Base-by-base conservation (phyloP, 495 filamentous ascomycete species). In the Daldinia childiae region DNA sequence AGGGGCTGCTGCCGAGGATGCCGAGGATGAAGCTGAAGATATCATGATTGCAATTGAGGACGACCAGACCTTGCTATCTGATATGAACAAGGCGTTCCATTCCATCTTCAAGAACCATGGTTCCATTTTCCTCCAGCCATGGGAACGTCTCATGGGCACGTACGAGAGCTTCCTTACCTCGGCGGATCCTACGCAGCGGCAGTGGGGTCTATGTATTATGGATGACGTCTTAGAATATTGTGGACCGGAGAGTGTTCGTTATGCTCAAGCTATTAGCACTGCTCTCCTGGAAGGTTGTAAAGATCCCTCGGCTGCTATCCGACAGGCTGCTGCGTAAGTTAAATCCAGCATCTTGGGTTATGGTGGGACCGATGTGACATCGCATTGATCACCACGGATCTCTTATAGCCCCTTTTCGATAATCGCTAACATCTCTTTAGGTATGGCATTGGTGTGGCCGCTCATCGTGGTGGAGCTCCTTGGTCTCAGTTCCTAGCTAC, bases 31-130 rank as follows among this genome's bases (percentile, higher is more conserved):
- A 60, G 85, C 85, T 4, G 92, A 94, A 71, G 92, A 94, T 30
- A 88, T 90, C 55, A 79, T 95, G 5, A 91, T 95, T 73, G 96
- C 96, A 6, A 92, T 99, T 36, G 96, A 99, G 79, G 96, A 99
- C 72, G 96, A 99, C 77, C 95, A 98, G 79, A 94, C 93, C 27
- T 83, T 99, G 21, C 88, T 99, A 54, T 97, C 94, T 8, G 96
- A 99, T 76, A 99, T 99, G 96, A 99, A 98, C 89, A 99, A 99
- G 84, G 93, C 96, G 0, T 99, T 97, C 88, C 96, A 99, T 80
- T 95, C 92, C 50, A 93, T 99, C 73, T 98, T 98, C 85, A 98
- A 98, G 85, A 92, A 97, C 84, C 92, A 96, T 75, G 91, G 92
- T 62, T 85, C 87, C 17, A 78, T 84, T 29, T 99, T 98, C 87